Base-by-base conservation (phyloP, 2,329 filamentous ascomycete species). In the Metarhizium humberi region DNA sequence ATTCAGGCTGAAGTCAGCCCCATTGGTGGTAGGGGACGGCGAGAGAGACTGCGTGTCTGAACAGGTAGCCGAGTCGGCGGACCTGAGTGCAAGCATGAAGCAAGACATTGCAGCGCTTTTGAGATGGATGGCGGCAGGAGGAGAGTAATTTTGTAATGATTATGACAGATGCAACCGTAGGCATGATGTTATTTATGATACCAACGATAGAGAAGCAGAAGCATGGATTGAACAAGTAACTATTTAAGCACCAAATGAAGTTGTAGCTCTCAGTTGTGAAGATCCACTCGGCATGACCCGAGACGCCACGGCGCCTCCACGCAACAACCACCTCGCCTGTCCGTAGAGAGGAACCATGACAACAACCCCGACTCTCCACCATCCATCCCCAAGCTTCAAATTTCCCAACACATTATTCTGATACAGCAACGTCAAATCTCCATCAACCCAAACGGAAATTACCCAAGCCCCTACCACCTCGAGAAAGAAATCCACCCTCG, bases 21-120 rank as follows among this genome's bases (percentile, higher is more conserved):
- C 73, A 11, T 64, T 72, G 32, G 67, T 80, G 20, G 70, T 78
- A 43, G 69, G 68, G 30, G 69, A 67, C 40, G 71, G 70, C 29
- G 69, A 71, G 36, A 36, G 47, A 7, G 51, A 42, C 7, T 49
- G 50, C 20, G 47, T 51, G 11, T 25, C 59, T 34, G 56, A 59
- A 32, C 61, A 63, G 40, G 58, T 65, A 30, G 58, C 69, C 34
- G 71, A 73, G 53, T 64, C 72, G 10, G 74, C 80, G 53, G 78
- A 80, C 0, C 84, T 85, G 81, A 80, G 80, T 0, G 84, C 13
- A 30, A 48, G 20, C 6, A 29, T 85, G 2, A 75, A 75, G 11
- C 78, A 82, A 58, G 81, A 84, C 62, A 63, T 84, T 43, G 78
- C 78, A 1, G 80, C 84, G 57, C 84, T 81, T 60, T 62, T 85